These are phyloP conservation scores for Microstegium vimineum DNA, from an alignment of 176 grass and related monocot species.

Conservation along the genomic window DNA sequence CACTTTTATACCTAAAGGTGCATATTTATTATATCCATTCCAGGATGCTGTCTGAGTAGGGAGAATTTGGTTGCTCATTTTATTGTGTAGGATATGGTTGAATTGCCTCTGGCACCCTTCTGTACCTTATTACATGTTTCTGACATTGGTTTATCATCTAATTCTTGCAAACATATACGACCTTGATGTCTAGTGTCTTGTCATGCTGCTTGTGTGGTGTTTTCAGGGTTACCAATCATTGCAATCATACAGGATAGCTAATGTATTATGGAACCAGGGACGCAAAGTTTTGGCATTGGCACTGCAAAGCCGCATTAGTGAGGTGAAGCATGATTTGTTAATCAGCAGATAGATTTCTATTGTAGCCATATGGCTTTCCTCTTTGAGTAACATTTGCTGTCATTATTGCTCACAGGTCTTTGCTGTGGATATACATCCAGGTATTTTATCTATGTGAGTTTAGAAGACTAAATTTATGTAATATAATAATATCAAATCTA, in stretches of 20 bases:
- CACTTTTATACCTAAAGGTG: slow-evolving; percentile 93
- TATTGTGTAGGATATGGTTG: not conserved
- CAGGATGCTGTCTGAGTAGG: not conserved
- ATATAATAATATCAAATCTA: not conserved
- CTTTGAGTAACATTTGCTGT: slow-evolving; percentile 17
- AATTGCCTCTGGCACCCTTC: not conserved
- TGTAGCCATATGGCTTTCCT: not conserved
- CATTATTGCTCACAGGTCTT: slow-evolving; percentile 64
- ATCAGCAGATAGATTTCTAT: slow-evolving; percentile 9
- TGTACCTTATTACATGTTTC: not conserved
- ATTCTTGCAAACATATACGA: not conserved
- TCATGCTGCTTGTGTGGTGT: not conserved
- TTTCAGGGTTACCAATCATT: slow-evolving; percentile 91
- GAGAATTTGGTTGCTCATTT: not conserved
- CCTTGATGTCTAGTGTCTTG: not conserved
- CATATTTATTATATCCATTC: not conserved
- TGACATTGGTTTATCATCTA: not conserved
- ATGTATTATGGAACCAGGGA: slow-evolving; percentile 94
- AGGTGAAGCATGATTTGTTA: slow-evolving; percentile 57
- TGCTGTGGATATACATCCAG: slow-evolving; percentile 99
- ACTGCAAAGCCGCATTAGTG: slow-evolving; percentile 95
- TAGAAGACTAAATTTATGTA: not conserved
- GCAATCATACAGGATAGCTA: slow-evolving; percentile 94
- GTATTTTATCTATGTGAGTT: slow-evolving; percentile 41
- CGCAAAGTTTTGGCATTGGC: slow-evolving; percentile 88